Percentiles rank a stretch among this genome's conserved stretches.
Conservation (phyloP, 768 basidiomycete species). For the Lactarius vividus region DNA sequence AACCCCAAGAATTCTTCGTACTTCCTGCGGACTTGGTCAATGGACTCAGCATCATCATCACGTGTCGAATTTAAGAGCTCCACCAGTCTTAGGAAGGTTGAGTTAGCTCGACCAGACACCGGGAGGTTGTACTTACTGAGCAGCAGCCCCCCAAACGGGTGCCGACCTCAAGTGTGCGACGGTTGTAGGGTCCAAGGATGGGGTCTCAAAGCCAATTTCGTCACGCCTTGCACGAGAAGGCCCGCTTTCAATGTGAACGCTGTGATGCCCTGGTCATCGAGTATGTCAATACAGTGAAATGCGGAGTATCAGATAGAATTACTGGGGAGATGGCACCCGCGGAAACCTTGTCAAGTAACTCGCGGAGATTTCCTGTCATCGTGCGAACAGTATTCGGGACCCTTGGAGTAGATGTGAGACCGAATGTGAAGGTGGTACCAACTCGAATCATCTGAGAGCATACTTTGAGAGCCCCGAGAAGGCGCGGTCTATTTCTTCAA, state of each 20-base stretch:
- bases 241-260: conserved; percentile 12
- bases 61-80: conserved; percentile 9
- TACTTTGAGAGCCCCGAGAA: conserved; percentile 4
- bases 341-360: conserved; percentile 12
- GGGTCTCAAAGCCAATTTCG: background rate
- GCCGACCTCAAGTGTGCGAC: conserved; percentile 20
- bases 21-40: conserved; percentile 2
- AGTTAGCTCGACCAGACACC: background rate
- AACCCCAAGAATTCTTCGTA: conserved; percentile 16
- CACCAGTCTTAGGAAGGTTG: conserved; percentile 1
- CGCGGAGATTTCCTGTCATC: background rate
- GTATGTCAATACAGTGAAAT: background rate
- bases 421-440: background rate
- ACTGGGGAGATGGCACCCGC: conserved; percentile 4
- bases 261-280: conserved; percentile 2
- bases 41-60: conserved; percentile 4
- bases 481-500: conserved; percentile 8
- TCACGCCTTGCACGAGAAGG: conserved; percentile 20
- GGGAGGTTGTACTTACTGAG: conserved; percentile 8
- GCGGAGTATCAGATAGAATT: background rate
- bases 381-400: conserved; percentile 13
- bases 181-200: background rate
- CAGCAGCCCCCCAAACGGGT: conserved; percentile 20
- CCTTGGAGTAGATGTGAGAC: conserved; percentile 2
- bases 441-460: background rate